Base-by-base conservation (phyloP, 192 early-diverging fungal genomes). In the Linnemannia zychae region DNA sequence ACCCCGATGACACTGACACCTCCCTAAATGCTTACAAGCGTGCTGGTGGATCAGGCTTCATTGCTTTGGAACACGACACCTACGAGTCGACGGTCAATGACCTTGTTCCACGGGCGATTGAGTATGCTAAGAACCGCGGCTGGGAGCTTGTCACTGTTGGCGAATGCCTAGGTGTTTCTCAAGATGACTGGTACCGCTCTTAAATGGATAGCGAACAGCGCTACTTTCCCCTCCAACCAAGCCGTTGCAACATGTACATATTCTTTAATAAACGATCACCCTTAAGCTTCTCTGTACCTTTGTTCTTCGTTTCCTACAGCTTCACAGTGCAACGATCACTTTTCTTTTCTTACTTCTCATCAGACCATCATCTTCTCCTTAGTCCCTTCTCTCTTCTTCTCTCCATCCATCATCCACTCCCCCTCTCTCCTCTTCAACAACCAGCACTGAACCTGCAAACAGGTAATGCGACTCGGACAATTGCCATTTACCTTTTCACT, bases 121-220 rank as follows among this genome's bases (percentile, higher is more conserved):
- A 77, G 47, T 77, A 68, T 18, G 75, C 75, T 4, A 77, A 74
- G 46, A 34, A 72, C 4, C 36, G 52, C 28, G 81, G 81, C 16
- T 77, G 73, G 38, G 17, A 76, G 13, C 7, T 82, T n/a, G 81
- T 82, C n/a, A 65, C 81, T 33, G 81, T 82, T 12, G 81, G 81
- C 0, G 71, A 71, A n/a, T 82, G 81, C 37, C 40, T 82, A 13
- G 81, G 75, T 24, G 31, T 53, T 48, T 18, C 33, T 2, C 75
- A 38, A 33, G 31, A 44, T 37, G 18, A 69, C 15, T 82, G 81
- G 81, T 82, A 82, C 53, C 76, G 76, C 34, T 2, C 15, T 13
- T 77, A 57, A 34, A n/a, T 9, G 17, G 1, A 33, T 16, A 9
- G 7, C 17, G 0, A 20, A 16, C 1, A 22, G 67, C 17, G 1